Conservation (phyloP, 202 grass and related monocot species). For the Schoenoplectus tabernaemontani region DNA sequence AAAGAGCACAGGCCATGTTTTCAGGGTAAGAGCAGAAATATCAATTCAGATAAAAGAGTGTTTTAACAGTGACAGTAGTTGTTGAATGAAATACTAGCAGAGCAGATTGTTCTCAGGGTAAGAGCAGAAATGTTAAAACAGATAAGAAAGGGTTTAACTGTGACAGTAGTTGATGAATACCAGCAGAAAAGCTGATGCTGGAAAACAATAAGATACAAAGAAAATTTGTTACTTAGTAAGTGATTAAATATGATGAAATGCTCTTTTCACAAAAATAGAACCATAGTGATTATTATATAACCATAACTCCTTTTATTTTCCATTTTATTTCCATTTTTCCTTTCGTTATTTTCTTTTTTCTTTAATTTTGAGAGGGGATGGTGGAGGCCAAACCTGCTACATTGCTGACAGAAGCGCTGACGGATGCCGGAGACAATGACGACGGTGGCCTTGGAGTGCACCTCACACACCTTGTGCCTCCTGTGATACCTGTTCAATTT, state of each 20-base stretch:
- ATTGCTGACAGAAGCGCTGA: slow-evolving; percentile 92
- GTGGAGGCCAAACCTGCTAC: slow-evolving; percentile 50
- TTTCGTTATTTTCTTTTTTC: background rate
- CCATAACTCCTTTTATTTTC: background rate
- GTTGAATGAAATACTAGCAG: background rate
- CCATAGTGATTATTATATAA: background rate
- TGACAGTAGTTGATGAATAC: too few species aligned
- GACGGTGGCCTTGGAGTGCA: slow-evolving; percentile 67
- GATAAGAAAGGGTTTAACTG: background rate
- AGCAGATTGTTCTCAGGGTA: too few species aligned
- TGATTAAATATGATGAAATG: background rate
- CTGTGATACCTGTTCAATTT: slow-evolving; percentile 79
- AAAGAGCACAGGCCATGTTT: background rate
- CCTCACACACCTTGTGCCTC: slow-evolving; percentile 79
- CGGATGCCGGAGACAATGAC: slow-evolving; percentile 61
- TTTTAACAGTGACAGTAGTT: background rate
- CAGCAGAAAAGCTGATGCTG: too few species aligned
- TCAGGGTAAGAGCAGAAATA: background rate
- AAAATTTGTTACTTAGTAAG: background rate
- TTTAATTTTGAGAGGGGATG: background rate
- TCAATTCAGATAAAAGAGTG: background rate
- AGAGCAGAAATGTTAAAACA: background rate
- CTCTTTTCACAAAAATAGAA: background rate
- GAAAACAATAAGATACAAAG: background rate
- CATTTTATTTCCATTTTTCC: background rate